Conservation (phyloP, 1,284 basidiomycete species). For the Leccinum pallidistipes region DNA sequence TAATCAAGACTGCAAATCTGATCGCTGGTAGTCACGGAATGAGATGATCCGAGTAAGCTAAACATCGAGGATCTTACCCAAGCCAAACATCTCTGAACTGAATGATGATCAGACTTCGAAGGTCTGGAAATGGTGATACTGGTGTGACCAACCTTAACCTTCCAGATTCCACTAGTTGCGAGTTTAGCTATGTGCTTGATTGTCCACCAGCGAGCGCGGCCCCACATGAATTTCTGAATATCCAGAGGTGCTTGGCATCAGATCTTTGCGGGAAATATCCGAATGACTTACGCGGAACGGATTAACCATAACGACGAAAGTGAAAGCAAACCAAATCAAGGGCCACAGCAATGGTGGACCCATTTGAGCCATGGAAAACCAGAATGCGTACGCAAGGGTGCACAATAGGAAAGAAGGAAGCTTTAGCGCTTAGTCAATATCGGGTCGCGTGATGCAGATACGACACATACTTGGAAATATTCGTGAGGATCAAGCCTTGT, state of each 20-base stretch:
- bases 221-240: slow-evolving; percentile 25
- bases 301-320: slow-evolving; percentile 64
- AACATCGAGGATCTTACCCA: slow-evolving; percentile 48
- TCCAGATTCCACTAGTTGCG: slow-evolving; percentile 69
- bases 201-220: slow-evolving; percentile 73
- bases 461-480: slow-evolving; percentile 72
- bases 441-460: background rate
- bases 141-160: slow-evolving; percentile 64
- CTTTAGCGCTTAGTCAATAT: slow-evolving; percentile 39
- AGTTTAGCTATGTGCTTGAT: slow-evolving; percentile 62
- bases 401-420: slow-evolving; percentile 78
- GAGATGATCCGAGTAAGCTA: slow-evolving; percentile 21
- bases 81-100: slow-evolving; percentile 84
- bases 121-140: background rate
- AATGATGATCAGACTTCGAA: slow-evolving; percentile 3
- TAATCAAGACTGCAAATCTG: slow-evolving; percentile 81
- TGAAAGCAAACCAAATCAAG: slow-evolving; percentile 77
- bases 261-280: background rate
- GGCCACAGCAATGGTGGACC: slow-evolving; percentile 72
- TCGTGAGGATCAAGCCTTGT: slow-evolving; percentile 78
- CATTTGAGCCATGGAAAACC: slow-evolving; percentile 75
- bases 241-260: background rate
- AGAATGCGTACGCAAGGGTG: slow-evolving; percentile 80
- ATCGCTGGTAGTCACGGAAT: slow-evolving; percentile 52
- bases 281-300: slow-evolving; percentile 66